phyloP scores from a whole-genome alignment of 805 yeast species.

The Ogataea glucozyma region DNA sequence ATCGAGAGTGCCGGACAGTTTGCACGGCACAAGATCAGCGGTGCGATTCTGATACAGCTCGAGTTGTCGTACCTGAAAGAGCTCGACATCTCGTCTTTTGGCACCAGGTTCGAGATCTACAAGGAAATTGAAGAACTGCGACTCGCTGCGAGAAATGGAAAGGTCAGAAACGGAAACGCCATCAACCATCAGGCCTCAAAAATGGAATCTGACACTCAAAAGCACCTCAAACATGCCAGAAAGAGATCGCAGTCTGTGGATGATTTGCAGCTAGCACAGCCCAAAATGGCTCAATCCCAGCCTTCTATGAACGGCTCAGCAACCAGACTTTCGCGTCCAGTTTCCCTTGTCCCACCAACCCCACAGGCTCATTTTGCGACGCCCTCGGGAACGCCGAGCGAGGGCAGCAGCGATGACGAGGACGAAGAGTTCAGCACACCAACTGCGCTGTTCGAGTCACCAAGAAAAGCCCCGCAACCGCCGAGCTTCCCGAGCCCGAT shows the following conservation, averaged over 20 bases:
- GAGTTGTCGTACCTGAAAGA: conserved; percentile 88
- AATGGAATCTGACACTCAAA: conserved; percentile 19
- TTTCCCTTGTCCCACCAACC: conserved; percentile 21
- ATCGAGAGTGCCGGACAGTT: conserved; percentile 74
- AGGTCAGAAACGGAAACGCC: conserved; percentile 14
- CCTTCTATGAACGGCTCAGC: conserved; percentile 4
- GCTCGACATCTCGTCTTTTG: conserved; percentile 87
- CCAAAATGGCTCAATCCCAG: conserved; percentile 4
- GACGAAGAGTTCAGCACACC: conserved; percentile 19
- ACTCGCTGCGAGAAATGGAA: conserved; percentile 29
- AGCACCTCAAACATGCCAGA: conserved; percentile 44
- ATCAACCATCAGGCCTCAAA: background rate
- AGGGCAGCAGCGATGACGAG: conserved; percentile 15
- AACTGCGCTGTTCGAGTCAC: conserved; percentile 51
- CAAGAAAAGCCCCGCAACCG: conserved; percentile 74
- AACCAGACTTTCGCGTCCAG: conserved; percentile 19
- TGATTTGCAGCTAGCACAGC: conserved; percentile 29
- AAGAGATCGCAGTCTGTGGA: conserved; percentile 55
- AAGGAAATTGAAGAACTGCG: conserved; percentile 80
- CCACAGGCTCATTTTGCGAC: conserved; percentile 14
- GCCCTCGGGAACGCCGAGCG: conserved; percentile 14
- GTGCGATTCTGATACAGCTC: conserved; percentile 78
- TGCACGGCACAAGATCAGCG: conserved; percentile 85
- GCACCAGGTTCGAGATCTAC: conserved; percentile 89
- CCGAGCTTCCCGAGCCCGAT: conserved; percentile 42